Percentiles rank a stretch among this genome's conserved stretches.
Conservation (phyloP, 345 rosid genomes). For the Eucalyptus shirleyi region DNA sequence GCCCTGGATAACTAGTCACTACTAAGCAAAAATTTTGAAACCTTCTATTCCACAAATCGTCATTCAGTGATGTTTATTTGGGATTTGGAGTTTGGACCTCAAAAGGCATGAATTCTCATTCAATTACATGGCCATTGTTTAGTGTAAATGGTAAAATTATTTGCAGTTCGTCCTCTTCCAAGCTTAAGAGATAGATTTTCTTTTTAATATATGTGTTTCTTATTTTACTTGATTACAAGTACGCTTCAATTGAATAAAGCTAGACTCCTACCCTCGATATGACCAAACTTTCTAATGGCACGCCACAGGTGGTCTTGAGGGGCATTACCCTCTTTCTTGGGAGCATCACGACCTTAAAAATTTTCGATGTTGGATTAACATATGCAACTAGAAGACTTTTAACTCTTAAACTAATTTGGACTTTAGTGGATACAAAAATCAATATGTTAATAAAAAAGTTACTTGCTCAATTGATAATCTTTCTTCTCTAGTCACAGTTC, state of each 20-base stretch:
- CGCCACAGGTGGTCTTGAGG: not conserved
- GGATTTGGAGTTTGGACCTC: not conserved
- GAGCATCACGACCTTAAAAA: not conserved
- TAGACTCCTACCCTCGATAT: not conserved
- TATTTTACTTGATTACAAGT: not conserved
- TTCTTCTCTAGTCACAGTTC: not conserved
- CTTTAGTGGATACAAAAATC: not conserved
- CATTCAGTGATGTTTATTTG: not conserved
- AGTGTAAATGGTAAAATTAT: too few relatives aligned
- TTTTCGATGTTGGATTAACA: not conserved
- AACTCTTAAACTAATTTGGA: not conserved
- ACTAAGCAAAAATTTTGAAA: not conserved
- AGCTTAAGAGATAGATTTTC: not conserved
- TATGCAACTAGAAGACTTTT: not conserved
- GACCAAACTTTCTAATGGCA: not conserved
- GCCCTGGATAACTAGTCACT: not conserved
- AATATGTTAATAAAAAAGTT: not conserved
- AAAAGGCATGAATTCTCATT: too few relatives aligned
- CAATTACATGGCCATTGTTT: not conserved
- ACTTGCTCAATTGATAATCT: not conserved
- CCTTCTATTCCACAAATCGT: not conserved
- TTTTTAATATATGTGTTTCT: not conserved
- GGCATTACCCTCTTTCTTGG: not conserved
- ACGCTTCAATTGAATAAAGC: not conserved
- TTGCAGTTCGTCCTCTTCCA: not conserved